A percentile compares a stretch with the other conserved stretches of the same genome.
Conservation (phyloP, 2,329 filamentous ascomycete genomes). For the Thielaviopsis musarum region DNA sequence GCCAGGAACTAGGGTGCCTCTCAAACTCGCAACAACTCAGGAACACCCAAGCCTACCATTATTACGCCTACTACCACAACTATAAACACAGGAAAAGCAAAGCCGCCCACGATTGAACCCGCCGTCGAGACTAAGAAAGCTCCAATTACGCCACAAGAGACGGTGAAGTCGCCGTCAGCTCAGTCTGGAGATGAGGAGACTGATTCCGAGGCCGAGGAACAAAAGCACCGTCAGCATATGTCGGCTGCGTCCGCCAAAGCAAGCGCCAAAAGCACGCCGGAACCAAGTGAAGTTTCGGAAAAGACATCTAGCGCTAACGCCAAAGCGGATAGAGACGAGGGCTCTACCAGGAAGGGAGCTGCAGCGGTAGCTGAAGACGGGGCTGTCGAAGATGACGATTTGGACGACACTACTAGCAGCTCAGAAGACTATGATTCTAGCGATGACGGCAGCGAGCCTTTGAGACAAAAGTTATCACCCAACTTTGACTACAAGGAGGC, state of each 20-base stretch:
- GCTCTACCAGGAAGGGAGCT: neutral
- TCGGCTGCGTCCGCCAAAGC: neutral
- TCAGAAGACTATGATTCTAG: neutral
- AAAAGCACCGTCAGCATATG: neutral
- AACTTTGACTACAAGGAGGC: neutral
- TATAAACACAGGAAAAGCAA: neutral
- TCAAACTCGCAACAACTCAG: neutral
- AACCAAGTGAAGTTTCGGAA: neutral
- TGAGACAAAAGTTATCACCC: neutral
- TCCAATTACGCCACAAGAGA: neutral
- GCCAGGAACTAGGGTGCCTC: constrained; percentile 20
- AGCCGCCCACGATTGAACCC: neutral
- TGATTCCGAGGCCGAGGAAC: neutral
- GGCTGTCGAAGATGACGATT: neutral
- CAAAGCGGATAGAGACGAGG: neutral
- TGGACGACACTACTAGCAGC: neutral
- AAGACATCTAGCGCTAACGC: neutral
- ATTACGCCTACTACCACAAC: neutral
- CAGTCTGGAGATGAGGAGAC: neutral
- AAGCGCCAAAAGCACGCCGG: neutral
- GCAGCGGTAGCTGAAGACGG: neutral
- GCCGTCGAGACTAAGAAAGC: neutral
- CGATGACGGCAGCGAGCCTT: neutral
- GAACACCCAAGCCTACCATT: neutral
- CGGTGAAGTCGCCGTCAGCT: neutral